Base-by-base conservation (phyloP, 2,329 filamentous ascomycete genomes). In the Pleomassaria siparia region DNA sequence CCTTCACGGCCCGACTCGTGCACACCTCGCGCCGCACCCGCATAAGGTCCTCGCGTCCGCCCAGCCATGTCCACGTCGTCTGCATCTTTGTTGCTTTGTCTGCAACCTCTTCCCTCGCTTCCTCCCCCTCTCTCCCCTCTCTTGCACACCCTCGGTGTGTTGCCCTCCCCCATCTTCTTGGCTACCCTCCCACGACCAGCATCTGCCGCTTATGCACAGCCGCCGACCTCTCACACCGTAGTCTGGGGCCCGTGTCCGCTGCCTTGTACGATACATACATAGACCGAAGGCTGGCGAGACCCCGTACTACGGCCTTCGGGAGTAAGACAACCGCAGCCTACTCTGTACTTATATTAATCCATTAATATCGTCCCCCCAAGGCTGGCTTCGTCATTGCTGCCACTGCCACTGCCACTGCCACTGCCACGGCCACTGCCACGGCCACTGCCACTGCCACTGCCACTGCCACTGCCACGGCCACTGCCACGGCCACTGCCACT, bases 161-260 rank as follows among this genome's bases (percentile, higher is more conserved):
- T 37, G 20, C 16, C 26, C 15, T 35, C 22, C 3, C 9, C 33
- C 22, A 5, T 22, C 43, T 30, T 4, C 45, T 36, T 16, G 15
- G 18, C 39, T 48, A 30, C 26, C 37, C 44, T 41, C 44, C 51
- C 42, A 51, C 60, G n/a, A n/a, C n/a, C n/a, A n/a, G n/a, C n/a
- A n/a, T n/a, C n/a, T n/a, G n/a, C n/a, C n/a, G 59, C 59, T 57
- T 62, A 63, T 65, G 62, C 62, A 60, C 56, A 54, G 54, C 48
- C 54, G 45, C 50, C 51, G 47, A 57, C 49, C 51, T 49, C 40
- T 49, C 55, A 29, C 43, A 52, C 52, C 56, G 53, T 51, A 46
- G 47, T 50, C 55, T 55, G 49, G 56, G 45, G 49, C 52, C 56
- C 56, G 48, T 54, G 50, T 52, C 46, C 53, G 57, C 55, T 56